Evolutionary conservation across 805 yeast species (phyloP), one percentile per base, ranked within the genome.

Genomic region (Candida incommunis): DNA sequence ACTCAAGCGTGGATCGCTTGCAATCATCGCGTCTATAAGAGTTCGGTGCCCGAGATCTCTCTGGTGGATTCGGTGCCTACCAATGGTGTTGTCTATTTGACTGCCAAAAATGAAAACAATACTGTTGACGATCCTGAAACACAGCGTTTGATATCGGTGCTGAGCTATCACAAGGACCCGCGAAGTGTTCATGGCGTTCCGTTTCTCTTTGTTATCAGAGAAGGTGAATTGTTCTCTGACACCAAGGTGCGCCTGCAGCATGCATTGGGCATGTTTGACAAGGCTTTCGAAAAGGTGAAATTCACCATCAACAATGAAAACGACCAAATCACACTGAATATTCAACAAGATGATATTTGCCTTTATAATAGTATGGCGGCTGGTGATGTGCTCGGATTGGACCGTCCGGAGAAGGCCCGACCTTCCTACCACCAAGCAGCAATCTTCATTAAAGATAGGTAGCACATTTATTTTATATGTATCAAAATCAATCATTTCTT

Each of bases 401-500:
- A 92, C 57, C 95, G 85, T 56, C 87, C 92, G 1, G 96, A 86
- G 58, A 74, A 92, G 56, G 67, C 70, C 79, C 48, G 70, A 74
- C 45, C 69, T 65, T 3, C 56, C 72, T 4, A 64, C 2, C 69
- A 68, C 48, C 78, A 75, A 55, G 71, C 78, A 46, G 79, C 82
- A 20, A 78, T 78, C 61, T 70, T 71, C 42, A 76, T 77, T 46
- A 75, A 71, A 56, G 37, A 18, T 4, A 11, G 37, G 67, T 5
- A 18, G 18, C 9, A 61, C 13, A 9, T 25, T 25, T 13, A 13
- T 25, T 9, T 25, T 25, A 25, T 7, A 25, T 9, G 13, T 13
- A 25, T 49, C 25, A 25, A 23, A 23, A 2, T 18, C n/a, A 31
- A n/a, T 31, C 13, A 13, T 31, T 31, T 31, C 37, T 31, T 18